phyloP scores from a whole-genome alignment of 768 basidiomycete genomes.

The Suillus bovinus region DNA sequence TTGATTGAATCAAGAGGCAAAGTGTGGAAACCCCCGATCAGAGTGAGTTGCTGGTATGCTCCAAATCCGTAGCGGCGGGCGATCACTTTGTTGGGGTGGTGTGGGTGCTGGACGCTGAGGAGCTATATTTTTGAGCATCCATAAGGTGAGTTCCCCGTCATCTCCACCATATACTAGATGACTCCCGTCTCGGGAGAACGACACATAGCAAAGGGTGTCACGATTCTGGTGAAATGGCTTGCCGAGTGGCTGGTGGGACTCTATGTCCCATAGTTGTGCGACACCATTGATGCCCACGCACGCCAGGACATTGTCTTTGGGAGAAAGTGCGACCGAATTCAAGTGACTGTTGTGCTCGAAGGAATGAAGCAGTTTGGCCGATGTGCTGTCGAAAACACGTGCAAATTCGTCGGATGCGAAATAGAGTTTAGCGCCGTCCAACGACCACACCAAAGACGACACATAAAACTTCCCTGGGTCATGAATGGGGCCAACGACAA shows the following conservation, averaged over 20 bases:
- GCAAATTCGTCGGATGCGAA: background rate
- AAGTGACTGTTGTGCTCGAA: background rate
- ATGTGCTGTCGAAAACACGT: background rate
- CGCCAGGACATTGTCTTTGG: background rate
- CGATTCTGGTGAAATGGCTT: background rate
- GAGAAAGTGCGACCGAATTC: background rate
- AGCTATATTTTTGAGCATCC: background rate
- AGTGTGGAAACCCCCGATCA: no score
- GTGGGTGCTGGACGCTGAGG: background rate
- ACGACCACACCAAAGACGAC: background rate
- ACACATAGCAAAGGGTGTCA: background rate
- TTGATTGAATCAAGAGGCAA: no score
- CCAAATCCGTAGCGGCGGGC: no score
- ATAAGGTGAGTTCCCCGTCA: background rate
- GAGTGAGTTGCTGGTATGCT: no score
- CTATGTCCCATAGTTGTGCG: background rate
- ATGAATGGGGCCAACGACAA: background rate
- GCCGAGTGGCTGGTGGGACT: background rate
- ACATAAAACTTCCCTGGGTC: background rate
- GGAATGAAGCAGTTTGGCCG: background rate
- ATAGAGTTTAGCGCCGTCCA: background rate
- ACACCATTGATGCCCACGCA: background rate
- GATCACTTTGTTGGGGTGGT: background rate
- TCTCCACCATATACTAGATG: background rate
- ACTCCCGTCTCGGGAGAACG: background rate